Evolutionary conservation across 192 early-diverging fungal genomes (phyloP).

Genomic region (Chytriomyces sp.): DNA sequence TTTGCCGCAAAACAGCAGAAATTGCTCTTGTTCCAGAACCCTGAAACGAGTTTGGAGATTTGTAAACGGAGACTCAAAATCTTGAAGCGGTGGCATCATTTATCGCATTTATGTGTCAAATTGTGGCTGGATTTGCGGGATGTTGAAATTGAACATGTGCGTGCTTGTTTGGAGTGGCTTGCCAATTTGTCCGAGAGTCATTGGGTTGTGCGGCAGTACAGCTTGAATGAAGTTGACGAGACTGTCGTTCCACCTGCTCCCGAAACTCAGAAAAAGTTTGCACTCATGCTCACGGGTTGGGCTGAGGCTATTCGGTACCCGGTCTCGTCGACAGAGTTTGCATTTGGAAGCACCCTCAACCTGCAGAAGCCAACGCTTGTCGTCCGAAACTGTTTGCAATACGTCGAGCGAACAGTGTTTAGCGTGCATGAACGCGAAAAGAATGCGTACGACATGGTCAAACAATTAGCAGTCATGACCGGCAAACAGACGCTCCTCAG

Average conservation of each 20-base stretch:
- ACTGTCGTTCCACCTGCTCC: neutral
- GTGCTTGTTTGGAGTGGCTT: conserved; percentile 30
- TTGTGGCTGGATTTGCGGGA: conserved; percentile 33
- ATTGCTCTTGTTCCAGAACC: conserved; percentile 23
- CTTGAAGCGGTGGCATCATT: conserved; percentile 27
- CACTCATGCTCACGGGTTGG: conserved; percentile 18
- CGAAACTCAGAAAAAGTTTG: neutral
- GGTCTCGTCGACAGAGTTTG: neutral
- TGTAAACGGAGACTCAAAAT: conserved; percentile 27
- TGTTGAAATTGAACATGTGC: conserved; percentile 7
- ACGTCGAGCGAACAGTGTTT: conserved; percentile 19
- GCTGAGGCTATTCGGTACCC: neutral
- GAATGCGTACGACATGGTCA: conserved; percentile 14
- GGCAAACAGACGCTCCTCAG: neutral
- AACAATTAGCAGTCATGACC: neutral
- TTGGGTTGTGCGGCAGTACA: neutral
- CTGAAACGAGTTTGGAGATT: conserved; percentile 14
- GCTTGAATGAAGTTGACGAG: conserved; percentile 5
- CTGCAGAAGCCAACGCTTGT: conserved; percentile 16
- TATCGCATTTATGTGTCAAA: conserved; percentile 1
- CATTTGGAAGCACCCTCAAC: neutral
- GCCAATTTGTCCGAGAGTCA: neutral
- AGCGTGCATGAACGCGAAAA: conserved; percentile 30
- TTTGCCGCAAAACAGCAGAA: conserved; percentile 24
- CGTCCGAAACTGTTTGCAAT: conserved; percentile 28